Evolutionary conservation across 257 asterid genomes (phyloP).

Genomic region (Agastache rugosa): DNA sequence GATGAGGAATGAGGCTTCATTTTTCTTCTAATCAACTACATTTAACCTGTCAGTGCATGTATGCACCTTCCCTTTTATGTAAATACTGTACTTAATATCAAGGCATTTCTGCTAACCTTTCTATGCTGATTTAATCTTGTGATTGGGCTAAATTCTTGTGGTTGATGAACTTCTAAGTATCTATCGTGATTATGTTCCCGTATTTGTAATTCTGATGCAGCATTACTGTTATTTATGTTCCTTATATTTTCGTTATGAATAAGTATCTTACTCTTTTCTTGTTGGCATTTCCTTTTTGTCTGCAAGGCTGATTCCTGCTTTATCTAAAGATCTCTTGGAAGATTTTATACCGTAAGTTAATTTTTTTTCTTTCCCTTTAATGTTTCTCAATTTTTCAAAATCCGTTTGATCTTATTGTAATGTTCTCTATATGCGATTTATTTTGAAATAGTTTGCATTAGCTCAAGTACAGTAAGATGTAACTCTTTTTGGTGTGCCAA

Average conservation of each 20-base stretch:
- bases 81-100: neutral
- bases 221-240: constrained; percentile 1
- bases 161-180: constrained; percentile 6
- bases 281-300: constrained; percentile 20
- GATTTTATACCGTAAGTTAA: constrained; percentile 84
- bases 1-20: neutral
- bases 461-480: neutral
- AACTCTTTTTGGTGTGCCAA: neutral
- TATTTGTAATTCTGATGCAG: constrained; percentile 17
- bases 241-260: constrained; percentile 20
- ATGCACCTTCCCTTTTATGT: constrained; percentile 1
- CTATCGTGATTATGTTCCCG: neutral
- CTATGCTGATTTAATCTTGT: constrained; percentile 6
- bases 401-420: neutral
- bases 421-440: neutral
- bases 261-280: constrained; percentile 20
- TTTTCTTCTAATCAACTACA: neutral
- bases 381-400: neutral
- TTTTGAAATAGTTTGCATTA: neutral
- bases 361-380: neutral
- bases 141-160: constrained; percentile 1
- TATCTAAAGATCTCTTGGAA: constrained; percentile 83
- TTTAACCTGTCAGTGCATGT: constrained; percentile 18
- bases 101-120: neutral
- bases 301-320: constrained; percentile 83